Evolutionary conservation across 768 basidiomycete species (phyloP).

Genomic region (Lyophyllum decastes): DNA sequence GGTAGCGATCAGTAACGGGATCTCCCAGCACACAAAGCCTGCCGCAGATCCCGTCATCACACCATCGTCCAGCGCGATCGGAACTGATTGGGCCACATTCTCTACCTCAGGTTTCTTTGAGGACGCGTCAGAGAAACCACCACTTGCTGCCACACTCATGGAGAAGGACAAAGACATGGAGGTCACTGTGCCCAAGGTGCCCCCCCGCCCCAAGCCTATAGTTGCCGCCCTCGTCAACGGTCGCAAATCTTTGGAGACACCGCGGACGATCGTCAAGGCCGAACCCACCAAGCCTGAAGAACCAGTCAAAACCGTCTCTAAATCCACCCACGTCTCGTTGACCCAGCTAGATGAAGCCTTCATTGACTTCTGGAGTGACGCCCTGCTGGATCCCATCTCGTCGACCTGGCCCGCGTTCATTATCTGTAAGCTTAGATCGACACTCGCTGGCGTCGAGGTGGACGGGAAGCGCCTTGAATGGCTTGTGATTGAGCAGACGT

Average conservation of each 20-base stretch:
- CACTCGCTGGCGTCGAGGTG: constrained; percentile 26
- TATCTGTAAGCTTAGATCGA: constrained; percentile 64
- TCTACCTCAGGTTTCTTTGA: constrained; percentile 64
- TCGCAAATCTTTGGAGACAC: constrained; percentile 28
- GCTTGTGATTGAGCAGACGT: constrained; percentile 71
- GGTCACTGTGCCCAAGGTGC: constrained; percentile 45
- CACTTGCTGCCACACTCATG: constrained; percentile 58
- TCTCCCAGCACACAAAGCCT: constrained; percentile 27
- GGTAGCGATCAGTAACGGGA: constrained; percentile 18
- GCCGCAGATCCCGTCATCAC: constrained; percentile 27
- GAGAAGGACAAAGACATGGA: constrained; percentile 64
- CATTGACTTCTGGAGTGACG: constrained; percentile 81
- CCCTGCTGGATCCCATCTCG: constrained; percentile 68
- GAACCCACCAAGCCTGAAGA: constrained; percentile 24
- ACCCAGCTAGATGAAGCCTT: constrained; percentile 80
- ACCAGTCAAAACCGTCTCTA: constrained; percentile 31
- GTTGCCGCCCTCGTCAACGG: constrained; percentile 22
- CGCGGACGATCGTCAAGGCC: constrained; percentile 13
- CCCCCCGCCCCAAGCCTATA: constrained; percentile 26
- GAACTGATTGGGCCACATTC: constrained; percentile 69
- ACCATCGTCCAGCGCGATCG: constrained; percentile 25
- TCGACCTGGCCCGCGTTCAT: constrained; percentile 69
- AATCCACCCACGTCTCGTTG: constrained; percentile 42
- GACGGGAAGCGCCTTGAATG: constrained; percentile 51
- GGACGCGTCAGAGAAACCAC: constrained; percentile 33